Conservation (phyloP, 306 rosid species). For the Acmispon strigosus region DNA sequence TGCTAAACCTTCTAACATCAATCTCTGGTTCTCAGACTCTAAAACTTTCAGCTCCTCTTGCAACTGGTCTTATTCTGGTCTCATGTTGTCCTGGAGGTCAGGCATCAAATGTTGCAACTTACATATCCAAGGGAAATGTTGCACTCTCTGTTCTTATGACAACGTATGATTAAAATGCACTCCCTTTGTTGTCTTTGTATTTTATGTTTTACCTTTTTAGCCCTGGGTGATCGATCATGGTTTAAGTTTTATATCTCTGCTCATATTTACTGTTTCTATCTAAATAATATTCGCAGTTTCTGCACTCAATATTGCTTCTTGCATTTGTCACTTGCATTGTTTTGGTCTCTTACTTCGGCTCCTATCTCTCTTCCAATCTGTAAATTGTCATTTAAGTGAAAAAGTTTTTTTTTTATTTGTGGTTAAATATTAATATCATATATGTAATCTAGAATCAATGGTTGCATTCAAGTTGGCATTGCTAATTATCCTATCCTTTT, state of each 20-base stretch:
- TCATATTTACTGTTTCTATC: neutral
- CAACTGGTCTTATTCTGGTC: conserved; percentile 94
- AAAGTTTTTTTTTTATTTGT: too few species aligned
- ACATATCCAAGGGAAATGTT: conserved; percentile 90
- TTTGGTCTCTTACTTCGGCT: neutral
- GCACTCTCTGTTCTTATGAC: conserved; percentile 96
- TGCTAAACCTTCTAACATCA: conserved; percentile 6
- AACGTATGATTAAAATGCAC: conserved; percentile 51
- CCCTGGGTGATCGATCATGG: neutral
- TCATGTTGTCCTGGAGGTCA: conserved; percentile 99
- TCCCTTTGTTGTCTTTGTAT: neutral
- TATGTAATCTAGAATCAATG: too few species aligned
- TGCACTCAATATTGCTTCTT: neutral
- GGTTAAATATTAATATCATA: too few species aligned
- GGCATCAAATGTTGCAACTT: conserved; percentile 96
- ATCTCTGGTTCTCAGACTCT: conserved; percentile 49
- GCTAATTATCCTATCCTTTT: too few species aligned
- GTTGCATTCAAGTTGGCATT: too few species aligned
- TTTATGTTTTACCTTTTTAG: neutral
- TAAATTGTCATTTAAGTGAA: neutral
- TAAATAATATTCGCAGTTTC: neutral
- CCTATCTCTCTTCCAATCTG: neutral
- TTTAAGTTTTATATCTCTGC: neutral
- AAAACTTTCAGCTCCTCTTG: conserved; percentile 92
- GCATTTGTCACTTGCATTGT: neutral